A percentile compares a stretch with the other conserved stretches of the same genome.
Conservation (phyloP, 2,329 filamentous ascomycete species). For the Ceratocystis colombiana region DNA sequence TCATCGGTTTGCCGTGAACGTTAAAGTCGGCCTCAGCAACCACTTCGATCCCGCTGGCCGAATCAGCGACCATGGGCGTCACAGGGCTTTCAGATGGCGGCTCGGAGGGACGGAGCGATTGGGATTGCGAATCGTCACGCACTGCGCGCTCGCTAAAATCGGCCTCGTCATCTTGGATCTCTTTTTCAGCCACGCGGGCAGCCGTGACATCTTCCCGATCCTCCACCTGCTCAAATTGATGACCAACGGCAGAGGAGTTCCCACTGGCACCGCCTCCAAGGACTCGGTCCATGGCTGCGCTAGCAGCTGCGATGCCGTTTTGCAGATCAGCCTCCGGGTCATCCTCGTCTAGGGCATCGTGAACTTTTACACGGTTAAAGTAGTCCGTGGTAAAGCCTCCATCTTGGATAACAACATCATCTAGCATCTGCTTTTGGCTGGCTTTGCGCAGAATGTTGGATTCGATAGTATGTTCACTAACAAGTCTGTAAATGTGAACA, state of each 20-base stretch:
- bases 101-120: slow-evolving; percentile 11
- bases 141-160: slow-evolving; percentile 58
- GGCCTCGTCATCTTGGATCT: slow-evolving; percentile 74
- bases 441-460: slow-evolving; percentile 95
- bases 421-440: slow-evolving; percentile 93
- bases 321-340: slow-evolving; percentile 35
- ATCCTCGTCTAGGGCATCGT: slow-evolving; percentile 16
- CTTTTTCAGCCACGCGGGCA: slow-evolving; percentile 76
- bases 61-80: slow-evolving; percentile 26
- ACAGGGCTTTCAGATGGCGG: slow-evolving; percentile 12
- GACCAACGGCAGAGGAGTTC: slow-evolving; percentile 56
- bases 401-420: slow-evolving; percentile 97
- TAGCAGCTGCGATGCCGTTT: slow-evolving; percentile 57
- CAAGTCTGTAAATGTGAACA: slow-evolving; percentile 92
- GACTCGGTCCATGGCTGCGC: slow-evolving; percentile 72
- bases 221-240: slow-evolving; percentile 76
- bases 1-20: slow-evolving; percentile 48
- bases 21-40: slow-evolving; percentile 43
- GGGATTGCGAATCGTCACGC: slow-evolving; percentile 26
- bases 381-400: slow-evolving; percentile 97
- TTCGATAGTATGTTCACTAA: slow-evolving; percentile 91
- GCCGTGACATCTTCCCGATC: slow-evolving; percentile 86
- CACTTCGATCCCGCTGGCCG: slow-evolving; percentile 29
- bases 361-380: slow-evolving; percentile 61
- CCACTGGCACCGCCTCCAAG: slow-evolving; percentile 48